phyloP scores from a whole-genome alignment of 2,329 filamentous ascomycete genomes.

The Hypomyces perniciosus region DNA sequence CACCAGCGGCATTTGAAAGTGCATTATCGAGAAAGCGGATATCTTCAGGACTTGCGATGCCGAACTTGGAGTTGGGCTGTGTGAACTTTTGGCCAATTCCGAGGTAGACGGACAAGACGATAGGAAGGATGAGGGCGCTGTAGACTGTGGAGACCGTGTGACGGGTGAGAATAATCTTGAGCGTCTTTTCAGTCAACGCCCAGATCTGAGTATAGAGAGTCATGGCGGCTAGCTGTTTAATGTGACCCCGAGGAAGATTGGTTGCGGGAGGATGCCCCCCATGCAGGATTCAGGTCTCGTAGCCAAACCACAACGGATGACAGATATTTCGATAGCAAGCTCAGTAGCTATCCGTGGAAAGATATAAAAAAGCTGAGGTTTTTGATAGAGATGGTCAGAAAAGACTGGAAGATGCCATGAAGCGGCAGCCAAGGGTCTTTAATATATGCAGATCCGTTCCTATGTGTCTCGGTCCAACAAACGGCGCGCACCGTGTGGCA shows the following conservation, averaged over 20 bases:
- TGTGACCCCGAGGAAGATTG: not conserved
- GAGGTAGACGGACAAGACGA: slow-evolving; percentile 50
- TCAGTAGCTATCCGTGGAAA: not conserved
- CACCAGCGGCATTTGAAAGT: slow-evolving; percentile 47
- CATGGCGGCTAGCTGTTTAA: slow-evolving; percentile 27
- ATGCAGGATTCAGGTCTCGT: not conserved
- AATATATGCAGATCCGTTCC: not conserved
- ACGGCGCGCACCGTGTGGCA: too few species aligned
- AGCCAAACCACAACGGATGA: not conserved
- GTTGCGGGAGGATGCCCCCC: not conserved
- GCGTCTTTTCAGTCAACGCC: slow-evolving; percentile 52
- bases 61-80: slow-evolving; percentile 64
- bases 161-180: slow-evolving; percentile 49
- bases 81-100: slow-evolving; percentile 72
- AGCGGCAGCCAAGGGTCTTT: not conserved
- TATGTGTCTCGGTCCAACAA: too few species aligned
- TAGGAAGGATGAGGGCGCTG: slow-evolving; percentile 50
- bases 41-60: slow-evolving; percentile 55
- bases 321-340: too few species aligned
- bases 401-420: not conserved
- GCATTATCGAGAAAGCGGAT: slow-evolving; percentile 61
- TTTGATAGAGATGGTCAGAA: not conserved
- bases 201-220: slow-evolving; percentile 46
- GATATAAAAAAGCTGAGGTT: not conserved
- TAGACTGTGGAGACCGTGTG: slow-evolving; percentile 46